Evolutionary conservation across 768 basidiomycete species (phyloP).

Genomic region (Suillus paluster): DNA sequence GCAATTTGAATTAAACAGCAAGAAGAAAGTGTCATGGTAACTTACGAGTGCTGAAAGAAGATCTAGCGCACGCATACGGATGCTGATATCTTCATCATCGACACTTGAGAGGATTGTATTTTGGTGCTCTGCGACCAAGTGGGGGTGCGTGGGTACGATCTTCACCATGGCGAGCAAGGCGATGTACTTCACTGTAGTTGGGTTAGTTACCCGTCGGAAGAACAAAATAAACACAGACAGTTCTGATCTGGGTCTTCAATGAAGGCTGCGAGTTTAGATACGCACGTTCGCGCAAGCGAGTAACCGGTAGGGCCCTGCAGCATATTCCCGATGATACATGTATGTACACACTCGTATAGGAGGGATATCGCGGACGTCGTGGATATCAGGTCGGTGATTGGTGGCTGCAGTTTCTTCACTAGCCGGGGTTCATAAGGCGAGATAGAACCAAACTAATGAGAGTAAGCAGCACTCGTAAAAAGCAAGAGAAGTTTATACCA

Average conservation of each 20-base stretch:
- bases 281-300: slow-evolving; percentile 83
- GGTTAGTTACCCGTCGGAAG: neutral
- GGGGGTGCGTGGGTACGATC: slow-evolving; percentile 90
- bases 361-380: slow-evolving; percentile 95
- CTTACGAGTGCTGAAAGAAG: slow-evolving; percentile 91
- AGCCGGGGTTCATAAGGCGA: slow-evolving; percentile 92
- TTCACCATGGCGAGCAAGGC: slow-evolving; percentile 93
- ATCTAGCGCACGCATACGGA: slow-evolving; percentile 94
- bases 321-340: slow-evolving; percentile 98
- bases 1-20: neutral
- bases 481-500: slow-evolving; percentile 54
- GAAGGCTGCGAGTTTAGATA: slow-evolving; percentile 92
- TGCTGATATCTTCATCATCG: slow-evolving; percentile 93
- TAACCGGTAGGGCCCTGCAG: slow-evolving; percentile 78
- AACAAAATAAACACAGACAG: slow-evolving; percentile 54
- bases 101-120: slow-evolving; percentile 89
- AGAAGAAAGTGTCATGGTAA: slow-evolving; percentile 5
- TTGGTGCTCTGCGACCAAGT: slow-evolving; percentile 90
- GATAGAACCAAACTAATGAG: slow-evolving; percentile 83
- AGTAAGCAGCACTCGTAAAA: slow-evolving; percentile 4
- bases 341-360: slow-evolving; percentile 97
- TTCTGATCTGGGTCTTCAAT: slow-evolving; percentile 95
- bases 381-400: slow-evolving; percentile 93
- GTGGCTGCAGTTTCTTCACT: slow-evolving; percentile 91
- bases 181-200: slow-evolving; percentile 89